A percentile compares a stretch with the other conserved stretches of the same genome.
phyloP scores from a whole-genome alignment of 768 basidiomycete genomes.

The Phlegmacium glaucopus region DNA sequence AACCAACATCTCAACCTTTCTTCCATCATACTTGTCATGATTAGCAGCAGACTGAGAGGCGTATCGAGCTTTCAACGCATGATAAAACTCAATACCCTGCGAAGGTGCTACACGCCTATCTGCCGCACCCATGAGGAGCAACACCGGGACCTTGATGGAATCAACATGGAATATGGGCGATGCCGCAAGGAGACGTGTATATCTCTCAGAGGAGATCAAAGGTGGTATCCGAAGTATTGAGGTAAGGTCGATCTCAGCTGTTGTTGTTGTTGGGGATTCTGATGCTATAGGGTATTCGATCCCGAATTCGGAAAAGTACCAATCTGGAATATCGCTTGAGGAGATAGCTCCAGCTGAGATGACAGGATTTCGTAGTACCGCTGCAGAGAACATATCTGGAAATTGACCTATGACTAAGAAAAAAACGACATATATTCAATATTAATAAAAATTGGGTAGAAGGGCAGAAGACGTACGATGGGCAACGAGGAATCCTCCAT shows the following conservation, averaged over 20 bases:
- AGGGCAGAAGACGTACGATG: constrained; percentile 42
- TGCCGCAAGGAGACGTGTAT: constrained; percentile 37
- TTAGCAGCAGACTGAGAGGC: background rate
- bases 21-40: constrained; percentile 2
- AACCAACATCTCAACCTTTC: constrained; percentile 52
- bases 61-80: constrained; percentile 51
- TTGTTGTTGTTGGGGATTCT: constrained; percentile 15
- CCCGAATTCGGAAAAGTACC: constrained; percentile 52
- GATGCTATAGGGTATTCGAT: constrained; percentile 37
- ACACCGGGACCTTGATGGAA: constrained; percentile 46
- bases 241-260: background rate
- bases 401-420: constrained; percentile 57
- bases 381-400: constrained; percentile 59
- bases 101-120: constrained; percentile 62
- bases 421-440: background rate
- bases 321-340: constrained; percentile 67
- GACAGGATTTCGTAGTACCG: constrained; percentile 67
- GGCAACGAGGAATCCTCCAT: constrained; percentile 63
- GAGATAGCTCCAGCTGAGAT: constrained; percentile 55
- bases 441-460: background rate
- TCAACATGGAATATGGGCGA: constrained; percentile 59
- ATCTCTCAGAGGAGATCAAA: constrained; percentile 44
- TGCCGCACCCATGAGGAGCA: constrained; percentile 55
- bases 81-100: constrained; percentile 62
- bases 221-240: constrained; percentile 14